Percentiles rank a stretch among this genome's conserved stretches.
These are phyloP conservation scores for Priceomyces carsonii DNA, from an alignment of 805 yeast species.

Conservation along the genomic window DNA sequence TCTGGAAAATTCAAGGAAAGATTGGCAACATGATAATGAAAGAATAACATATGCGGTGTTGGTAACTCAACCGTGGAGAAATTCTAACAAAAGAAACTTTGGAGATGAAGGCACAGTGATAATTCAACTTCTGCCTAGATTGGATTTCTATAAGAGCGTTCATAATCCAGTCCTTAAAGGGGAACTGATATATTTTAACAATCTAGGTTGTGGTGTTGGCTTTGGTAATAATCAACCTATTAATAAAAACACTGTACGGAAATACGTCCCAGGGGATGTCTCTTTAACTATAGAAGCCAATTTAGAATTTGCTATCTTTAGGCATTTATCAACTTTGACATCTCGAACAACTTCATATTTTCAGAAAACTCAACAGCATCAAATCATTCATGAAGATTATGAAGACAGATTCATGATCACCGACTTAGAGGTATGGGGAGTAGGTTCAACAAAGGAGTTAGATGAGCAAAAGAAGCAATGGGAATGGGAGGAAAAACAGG, in stretches of 20 bases:
- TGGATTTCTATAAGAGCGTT: conserved; percentile 46
- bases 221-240: conserved; percentile 72
- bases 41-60: conserved; percentile 63
- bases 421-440: conserved; percentile 89
- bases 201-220: conserved; percentile 78
- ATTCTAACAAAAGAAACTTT: conserved; percentile 69
- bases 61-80: conserved; percentile 73
- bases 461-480: conserved; percentile 74
- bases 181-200: conserved; percentile 63
- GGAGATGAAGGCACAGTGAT: conserved; percentile 62
- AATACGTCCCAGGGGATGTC: conserved; percentile 69
- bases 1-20: conserved; percentile 18
- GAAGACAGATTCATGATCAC: conserved; percentile 73
- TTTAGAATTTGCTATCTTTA: conserved; percentile 77
- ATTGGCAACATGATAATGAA: conserved; percentile 43
- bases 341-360: conserved; percentile 25
- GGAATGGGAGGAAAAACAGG: conserved; percentile 93
- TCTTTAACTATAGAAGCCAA: conserved; percentile 77
- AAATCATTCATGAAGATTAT: conserved; percentile 29
- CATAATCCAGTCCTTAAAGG: conserved; percentile 32
- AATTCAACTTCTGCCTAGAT: conserved; percentile 66
- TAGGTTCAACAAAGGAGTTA: conserved; percentile 77
- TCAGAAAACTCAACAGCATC: conserved; percentile 20
- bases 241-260: conserved; percentile 44
- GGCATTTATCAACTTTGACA: conserved; percentile 53